Evolutionary conservation across 2,329 filamentous ascomycete genomes (phyloP).

Genomic region (Hypoxylon sp.): DNA sequence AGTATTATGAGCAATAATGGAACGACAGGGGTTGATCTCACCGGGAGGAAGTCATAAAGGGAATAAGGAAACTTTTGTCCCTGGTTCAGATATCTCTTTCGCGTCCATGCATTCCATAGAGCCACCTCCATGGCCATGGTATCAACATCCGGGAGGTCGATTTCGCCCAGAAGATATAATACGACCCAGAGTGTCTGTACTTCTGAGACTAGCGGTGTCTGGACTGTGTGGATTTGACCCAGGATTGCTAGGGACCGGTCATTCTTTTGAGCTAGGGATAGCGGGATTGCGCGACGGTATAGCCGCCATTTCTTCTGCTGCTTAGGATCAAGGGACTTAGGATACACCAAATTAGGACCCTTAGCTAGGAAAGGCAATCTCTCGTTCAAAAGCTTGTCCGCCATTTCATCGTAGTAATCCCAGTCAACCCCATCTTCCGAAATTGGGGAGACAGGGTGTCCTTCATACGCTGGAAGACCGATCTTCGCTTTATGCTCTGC

Average conservation of each 20-base stretch:
- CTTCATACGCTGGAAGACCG: conserved; percentile 16
- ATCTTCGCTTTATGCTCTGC: conserved; percentile 25
- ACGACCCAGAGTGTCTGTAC: conserved; percentile 55
- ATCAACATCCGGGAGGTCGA: conserved; percentile 51
- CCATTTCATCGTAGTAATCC: conserved; percentile 44
- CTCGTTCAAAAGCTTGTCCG: conserved; percentile 46
- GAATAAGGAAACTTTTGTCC: conserved; percentile 53
- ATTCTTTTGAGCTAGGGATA: conserved; percentile 19
- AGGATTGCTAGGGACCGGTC: conserved; percentile 53
- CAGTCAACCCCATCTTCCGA: conserved; percentile 39
- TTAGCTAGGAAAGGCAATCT: conserved; percentile 48
- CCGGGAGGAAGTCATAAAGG: conserved; percentile 54
- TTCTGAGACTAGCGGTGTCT: conserved; percentile 53
- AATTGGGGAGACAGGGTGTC: not conserved
- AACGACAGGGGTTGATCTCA: conserved; percentile 32
- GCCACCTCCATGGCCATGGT: conserved; percentile 54
- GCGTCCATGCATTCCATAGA: conserved; percentile 55
- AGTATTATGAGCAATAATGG: not conserved
- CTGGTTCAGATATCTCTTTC: conserved; percentile 52
- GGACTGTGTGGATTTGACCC: conserved; percentile 53
- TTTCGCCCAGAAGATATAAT: conserved; percentile 51
- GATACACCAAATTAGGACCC: conserved; percentile 38
- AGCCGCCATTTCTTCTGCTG: conserved; percentile 48
- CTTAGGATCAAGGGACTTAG: conserved; percentile 33
- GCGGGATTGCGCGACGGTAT: conserved; percentile 43